Base-by-base conservation (phyloP, 2,329 filamentous ascomycete species). In the Ophiocordyceps camponoti-saundersi region DNA sequence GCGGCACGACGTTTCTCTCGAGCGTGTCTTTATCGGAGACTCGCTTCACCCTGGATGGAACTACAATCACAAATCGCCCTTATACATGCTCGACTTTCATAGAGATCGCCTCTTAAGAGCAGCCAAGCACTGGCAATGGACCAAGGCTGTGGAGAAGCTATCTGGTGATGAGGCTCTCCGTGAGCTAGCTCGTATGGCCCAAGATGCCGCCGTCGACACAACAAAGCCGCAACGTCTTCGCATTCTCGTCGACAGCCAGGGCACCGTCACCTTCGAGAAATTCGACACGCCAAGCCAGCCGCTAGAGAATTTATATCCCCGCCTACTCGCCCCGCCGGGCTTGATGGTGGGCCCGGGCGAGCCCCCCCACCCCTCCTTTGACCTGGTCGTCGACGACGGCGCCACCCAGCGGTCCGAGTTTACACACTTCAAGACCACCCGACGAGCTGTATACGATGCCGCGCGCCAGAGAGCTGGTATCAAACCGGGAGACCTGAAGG, bases 371-470 rank as follows among this genome's bases (percentile, higher is more conserved):
- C 48, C 60, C 0, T 56, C 56, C 1, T 74, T 66, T 49, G 61
- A 65, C 2, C 59, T 78, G 2, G 49, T 70, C 1, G 48, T 75
- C 3, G 73, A 78, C 53, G 47, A 48, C 11, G 48, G 52, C n/a
- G 47, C 47, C n/a, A 72, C 69, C 0, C 36, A 53, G 8, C 61
- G 63, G 40, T 76, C 75, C 1, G 72, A 77, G n/a, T 84, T 82
- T 57, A 95, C 89, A 0, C 79, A 81, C 48, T 85, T 84, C 67
- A 96, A 98, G 63, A 96, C 90, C 0, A 92, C 85, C 0, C 68
- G 72, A 44, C 77, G 90, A 15, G 65, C 69, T 11, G 70, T 79
- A 59, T 96, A 96, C 61, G 76, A 84, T 43, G 66, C 65, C 2
- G 85, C 87, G 1, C 76, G 88, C 10, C 57, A 65, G 23, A 72